These are phyloP conservation scores for Stylosanthes scabra DNA, from an alignment of 331 rosid species.

Conservation along the genomic window DNA sequence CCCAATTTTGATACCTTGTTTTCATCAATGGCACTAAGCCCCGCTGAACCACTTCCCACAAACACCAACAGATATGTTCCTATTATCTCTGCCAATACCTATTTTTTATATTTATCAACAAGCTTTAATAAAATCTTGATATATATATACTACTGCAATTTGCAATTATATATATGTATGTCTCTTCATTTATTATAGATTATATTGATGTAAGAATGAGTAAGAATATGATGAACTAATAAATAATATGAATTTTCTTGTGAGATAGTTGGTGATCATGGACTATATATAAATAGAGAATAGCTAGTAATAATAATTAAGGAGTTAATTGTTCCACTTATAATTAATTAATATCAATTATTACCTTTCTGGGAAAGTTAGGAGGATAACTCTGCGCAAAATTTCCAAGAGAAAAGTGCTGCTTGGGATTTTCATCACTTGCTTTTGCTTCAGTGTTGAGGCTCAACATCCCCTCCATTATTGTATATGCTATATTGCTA, in stretches of 20 bases:
- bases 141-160: too few relatives aligned
- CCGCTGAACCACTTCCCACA: slow-evolving; percentile 76
- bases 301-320: not conserved
- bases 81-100: slow-evolving; percentile 73
- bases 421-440: slow-evolving; percentile 38
- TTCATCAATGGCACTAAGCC: slow-evolving; percentile 54
- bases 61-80: slow-evolving; percentile 80
- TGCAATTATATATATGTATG: too few relatives aligned
- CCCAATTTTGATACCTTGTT: slow-evolving; percentile 62
- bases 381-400: slow-evolving; percentile 53
- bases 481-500: too few relatives aligned
- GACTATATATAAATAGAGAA: not conserved
- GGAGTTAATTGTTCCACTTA: too few relatives aligned
- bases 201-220: too few relatives aligned
- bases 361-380: slow-evolving; percentile 64
- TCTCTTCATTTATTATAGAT: too few relatives aligned
- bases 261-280: not conserved
- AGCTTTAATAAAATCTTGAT: too few relatives aligned
- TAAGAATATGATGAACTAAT: too few relatives aligned
- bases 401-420: slow-evolving; percentile 13
- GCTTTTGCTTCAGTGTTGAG: not conserved
- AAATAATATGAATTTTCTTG: not conserved
- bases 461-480: slow-evolving; percentile 36
- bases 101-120: too few relatives aligned
- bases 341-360: slow-evolving; percentile 16